These are phyloP conservation scores for Amaranthus hypochondriacus DNA, from an alignment of 148 eudicot species.

Conservation along the genomic window DNA sequence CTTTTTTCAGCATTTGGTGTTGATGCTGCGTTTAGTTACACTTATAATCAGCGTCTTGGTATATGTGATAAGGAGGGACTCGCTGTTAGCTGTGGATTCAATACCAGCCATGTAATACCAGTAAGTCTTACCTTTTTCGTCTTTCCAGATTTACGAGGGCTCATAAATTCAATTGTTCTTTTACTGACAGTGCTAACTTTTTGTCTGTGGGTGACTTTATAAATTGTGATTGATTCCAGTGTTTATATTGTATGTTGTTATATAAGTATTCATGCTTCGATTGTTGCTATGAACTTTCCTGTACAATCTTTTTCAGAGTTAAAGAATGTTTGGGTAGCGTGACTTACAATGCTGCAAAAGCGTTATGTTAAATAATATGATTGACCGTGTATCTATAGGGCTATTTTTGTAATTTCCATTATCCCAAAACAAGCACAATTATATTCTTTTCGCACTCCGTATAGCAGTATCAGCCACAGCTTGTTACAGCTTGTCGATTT, in stretches of 20 bases:
- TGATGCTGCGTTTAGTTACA: slow-evolving; percentile 95
- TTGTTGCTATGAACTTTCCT: neutral
- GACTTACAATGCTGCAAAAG: neutral
- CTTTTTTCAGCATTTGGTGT: slow-evolving; percentile 75
- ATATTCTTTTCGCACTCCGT: too few relatives aligned
- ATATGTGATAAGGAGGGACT: slow-evolving; percentile 75
- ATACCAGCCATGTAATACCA: slow-evolving; percentile 89
- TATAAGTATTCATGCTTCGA: neutral
- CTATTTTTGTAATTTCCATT: too few relatives aligned
- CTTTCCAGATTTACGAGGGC: neutral
- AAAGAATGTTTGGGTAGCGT: neutral
- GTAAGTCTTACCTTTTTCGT: slow-evolving; percentile 36
- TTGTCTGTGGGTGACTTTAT: neutral
- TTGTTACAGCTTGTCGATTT: too few relatives aligned
- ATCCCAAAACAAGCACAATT: too few relatives aligned
- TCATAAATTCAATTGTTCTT: neutral
- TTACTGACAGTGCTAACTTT: neutral
- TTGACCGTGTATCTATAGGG: too few relatives aligned
- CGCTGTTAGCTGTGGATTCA: slow-evolving; percentile 79
- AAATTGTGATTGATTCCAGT: slow-evolving; percentile 1
- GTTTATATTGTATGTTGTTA: neutral
- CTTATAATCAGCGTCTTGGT: slow-evolving; percentile 74
- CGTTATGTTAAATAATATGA: neutral
- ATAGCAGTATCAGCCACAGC: too few relatives aligned
- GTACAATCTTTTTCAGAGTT: neutral